A percentile compares a stretch with the other conserved stretches of the same genome.
Conservation (phyloP, 73 alveolate species). For the Paramecium primaurelia region DNA sequence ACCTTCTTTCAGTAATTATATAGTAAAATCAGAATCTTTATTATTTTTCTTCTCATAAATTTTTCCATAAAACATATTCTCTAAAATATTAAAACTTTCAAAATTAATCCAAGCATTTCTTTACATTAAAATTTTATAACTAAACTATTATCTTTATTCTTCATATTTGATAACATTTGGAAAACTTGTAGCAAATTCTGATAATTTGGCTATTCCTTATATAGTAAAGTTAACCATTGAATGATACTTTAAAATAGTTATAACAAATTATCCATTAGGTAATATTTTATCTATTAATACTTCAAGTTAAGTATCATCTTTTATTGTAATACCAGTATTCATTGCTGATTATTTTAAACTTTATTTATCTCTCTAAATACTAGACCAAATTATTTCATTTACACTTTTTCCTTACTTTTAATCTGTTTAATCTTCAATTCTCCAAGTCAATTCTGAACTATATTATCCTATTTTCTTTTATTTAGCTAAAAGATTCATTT, state of each 20-base stretch:
- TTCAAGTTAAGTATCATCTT: background rate
- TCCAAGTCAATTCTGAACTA: slow-evolving; percentile 23
- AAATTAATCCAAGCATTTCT: background rate
- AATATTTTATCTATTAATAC: background rate
- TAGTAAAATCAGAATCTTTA: background rate
- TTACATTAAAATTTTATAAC: background rate
- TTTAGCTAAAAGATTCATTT: slow-evolving; percentile 7
- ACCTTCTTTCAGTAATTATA: background rate
- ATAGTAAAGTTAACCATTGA: background rate
- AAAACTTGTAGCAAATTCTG: slow-evolving; percentile 4
- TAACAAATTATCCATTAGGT: background rate
- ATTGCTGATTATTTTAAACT: background rate
- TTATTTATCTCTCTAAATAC: slow-evolving; percentile 8
- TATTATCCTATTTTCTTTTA: slow-evolving; percentile 34
- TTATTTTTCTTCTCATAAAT: background rate
- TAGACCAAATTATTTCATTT: slow-evolving; percentile 19
- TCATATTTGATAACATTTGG: background rate
- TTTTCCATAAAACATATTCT: background rate
- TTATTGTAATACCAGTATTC: background rate
- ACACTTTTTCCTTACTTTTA: background rate
- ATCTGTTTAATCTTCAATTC: slow-evolving; percentile 45
- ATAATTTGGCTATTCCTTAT: background rate
- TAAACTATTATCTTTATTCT: background rate
- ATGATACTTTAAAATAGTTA: background rate
- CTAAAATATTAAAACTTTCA: slow-evolving; percentile 4